Evolutionary conservation across 768 basidiomycete species (phyloP).

Genomic region (Pisolithus sp.): DNA sequence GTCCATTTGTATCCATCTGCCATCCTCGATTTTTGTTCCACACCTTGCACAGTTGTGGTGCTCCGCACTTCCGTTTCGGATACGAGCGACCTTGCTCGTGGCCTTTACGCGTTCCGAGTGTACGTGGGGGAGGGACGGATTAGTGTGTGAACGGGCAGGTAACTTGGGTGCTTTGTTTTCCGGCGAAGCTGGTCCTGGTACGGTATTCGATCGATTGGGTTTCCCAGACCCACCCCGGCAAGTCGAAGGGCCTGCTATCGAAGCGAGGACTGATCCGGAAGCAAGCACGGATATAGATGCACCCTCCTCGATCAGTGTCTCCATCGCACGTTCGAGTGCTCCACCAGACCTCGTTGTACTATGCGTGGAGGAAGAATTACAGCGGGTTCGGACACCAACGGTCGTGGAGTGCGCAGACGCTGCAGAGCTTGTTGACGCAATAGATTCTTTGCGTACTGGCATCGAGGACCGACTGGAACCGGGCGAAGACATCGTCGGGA

Average conservation of each 20-base stretch:
- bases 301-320: constrained; percentile 43
- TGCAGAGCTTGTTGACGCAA: constrained; percentile 18
- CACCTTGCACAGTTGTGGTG: constrained; percentile 61
- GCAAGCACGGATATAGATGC: constrained; percentile 30
- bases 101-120: constrained; percentile 23
- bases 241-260: constrained; percentile 17
- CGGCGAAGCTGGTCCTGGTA: constrained; percentile 38
- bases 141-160: constrained; percentile 51
- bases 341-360: constrained; percentile 26
- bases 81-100: constrained; percentile 22
- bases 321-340: constrained; percentile 45
- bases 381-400: constrained; percentile 6
- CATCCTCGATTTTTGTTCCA: constrained; percentile 62
- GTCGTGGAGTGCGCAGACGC: constrained; percentile 10
- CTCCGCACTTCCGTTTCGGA: constrained; percentile 28
- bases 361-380: constrained; percentile 27
- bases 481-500: constrained; percentile 24
- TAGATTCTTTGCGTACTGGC: constrained; percentile 22
- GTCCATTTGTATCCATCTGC: constrained; percentile 77
- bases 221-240: constrained; percentile 19
- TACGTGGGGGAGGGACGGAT: constrained; percentile 33
- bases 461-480: constrained; percentile 15
- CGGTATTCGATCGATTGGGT: constrained; percentile 46
- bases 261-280: constrained; percentile 27
- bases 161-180: constrained; percentile 46